Base-by-base conservation (phyloP, 2,329 filamentous ascomycete species). In the Arthrobotrys pseudoclavata region DNA sequence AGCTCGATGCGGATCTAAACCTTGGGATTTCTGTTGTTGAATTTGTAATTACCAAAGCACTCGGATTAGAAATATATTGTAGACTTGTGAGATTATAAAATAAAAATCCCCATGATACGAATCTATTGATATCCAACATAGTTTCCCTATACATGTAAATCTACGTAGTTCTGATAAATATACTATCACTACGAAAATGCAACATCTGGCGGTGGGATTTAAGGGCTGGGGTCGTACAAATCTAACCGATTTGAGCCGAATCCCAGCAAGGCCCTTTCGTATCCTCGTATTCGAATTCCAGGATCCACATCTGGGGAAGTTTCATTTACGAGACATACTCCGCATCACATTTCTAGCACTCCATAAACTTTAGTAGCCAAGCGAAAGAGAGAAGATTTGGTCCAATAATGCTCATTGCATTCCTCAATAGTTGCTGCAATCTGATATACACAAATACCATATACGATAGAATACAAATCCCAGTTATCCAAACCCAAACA, bases 401-500 rank as follows among this genome's bases (percentile, higher is more conserved):
- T 52, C 50, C 24, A 31, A 53, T 31, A 15, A 52, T 0, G 7
- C 7, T 0, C 24, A 18, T 53, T 31, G 26, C 1, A 31, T 53
- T 53, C 18, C 13, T 31, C 24, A 31, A 53, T 53, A 34, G 7
- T 29, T 4, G 29, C 9, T 37, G n/a, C 52, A 57, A 57, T 34
- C 52, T 57, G 52, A 37, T 57, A 57, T 57, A 37, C 15, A 57
- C 29, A n/a, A 4, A 31, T 10, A 20, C 12, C 4, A 34, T 45
- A 45, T 18, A 48, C 20, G 4, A 24, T 10, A 18, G 9, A 57
- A 22, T 42, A 60, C 18, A 42, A 60, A 42, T 60, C 55, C 55
- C 31, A 57, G 42, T 42, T 26, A 60, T 26, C 52, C 55, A 42
- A 60, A 60, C 55, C 55, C 10, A 40, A 60, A 60, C 53, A 60